Evolutionary conservation across 2,329 filamentous ascomycete species (phyloP), one percentile per base, ranked within the genome.

Genomic region (Penicillium sp.): DNA sequence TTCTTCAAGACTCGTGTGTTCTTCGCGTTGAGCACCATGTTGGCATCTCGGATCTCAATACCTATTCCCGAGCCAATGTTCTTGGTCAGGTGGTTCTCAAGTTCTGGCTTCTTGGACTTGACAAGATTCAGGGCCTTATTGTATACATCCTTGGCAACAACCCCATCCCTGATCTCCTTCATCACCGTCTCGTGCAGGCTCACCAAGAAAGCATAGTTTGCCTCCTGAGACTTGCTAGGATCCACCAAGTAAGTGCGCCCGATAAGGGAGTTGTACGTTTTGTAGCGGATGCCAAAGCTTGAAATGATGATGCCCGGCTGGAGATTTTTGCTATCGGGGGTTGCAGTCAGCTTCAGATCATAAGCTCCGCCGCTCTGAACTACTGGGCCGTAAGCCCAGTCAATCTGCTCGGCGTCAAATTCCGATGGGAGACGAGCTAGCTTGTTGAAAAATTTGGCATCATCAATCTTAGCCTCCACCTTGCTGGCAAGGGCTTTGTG

Each of bases 281-380:
- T 95, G 79, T 99, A 99, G 63, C 95, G 86, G 60, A 99, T 83
- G 52, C 95, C 95, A 76, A 99, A 86, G 1, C 90, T 91, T 7
- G 92, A 90, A 65, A 99, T 86, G 67, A 99, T 99, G 67, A 97
- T 91, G 39, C 95, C 96, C 0, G 93, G 88, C 71, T 97, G 91
- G 21, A 99, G 82, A 62, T 86, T 86, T 59, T 91, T 93, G 67
- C 91, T 86, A 72, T 96, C 92, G 10, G 92, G 86, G 57, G 92
- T 88, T 2, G 86, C 83, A 11, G 84, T 85, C 68, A 96, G 88
- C 68, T 90, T 90, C 29, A 99, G 80, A 69, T 99, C 96, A 72
- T 96, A 99, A 68, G 91, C 93, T 65, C 95, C 95, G 66, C 96
- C 95, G 69, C 93, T 98, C 79, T 99, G 93, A 47, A 99, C 88